Evolutionary conservation across 306 rosid genomes (phyloP).

Genomic region (Vicia sativa): DNA sequence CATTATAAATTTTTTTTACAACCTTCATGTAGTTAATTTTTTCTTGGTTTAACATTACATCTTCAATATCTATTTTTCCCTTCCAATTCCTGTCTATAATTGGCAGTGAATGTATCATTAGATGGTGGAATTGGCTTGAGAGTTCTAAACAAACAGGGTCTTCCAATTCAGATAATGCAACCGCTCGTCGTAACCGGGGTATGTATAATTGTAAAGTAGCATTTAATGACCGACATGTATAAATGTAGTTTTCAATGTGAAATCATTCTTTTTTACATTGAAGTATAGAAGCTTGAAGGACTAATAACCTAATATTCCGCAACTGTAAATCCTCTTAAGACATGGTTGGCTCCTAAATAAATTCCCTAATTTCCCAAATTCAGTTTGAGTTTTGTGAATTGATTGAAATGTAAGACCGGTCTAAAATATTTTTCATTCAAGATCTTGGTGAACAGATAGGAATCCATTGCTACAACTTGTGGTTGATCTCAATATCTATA

Average conservation of each 20-base stretch:
- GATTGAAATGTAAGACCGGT: slow-evolving; percentile 1
- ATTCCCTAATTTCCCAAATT: slow-evolving; percentile 4
- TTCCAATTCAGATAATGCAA: slow-evolving; percentile 42
- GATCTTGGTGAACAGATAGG: background rate
- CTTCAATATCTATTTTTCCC: slow-evolving; percentile 13
- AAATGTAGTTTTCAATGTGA: slow-evolving; percentile 14
- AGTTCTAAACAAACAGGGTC: slow-evolving; percentile 43
- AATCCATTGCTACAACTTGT: background rate
- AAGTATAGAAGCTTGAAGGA: slow-evolving; percentile 26
- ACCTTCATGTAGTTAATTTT: slow-evolving; percentile 27
- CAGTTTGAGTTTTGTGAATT: slow-evolving; percentile 12
- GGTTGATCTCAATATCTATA: no score
- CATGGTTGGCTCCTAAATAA: slow-evolving; percentile 8
- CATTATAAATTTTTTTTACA: slow-evolving; percentile 16
- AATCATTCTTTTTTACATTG: slow-evolving; percentile 5
- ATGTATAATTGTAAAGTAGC: slow-evolving; percentile 40
- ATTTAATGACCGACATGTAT: slow-evolving; percentile 7
- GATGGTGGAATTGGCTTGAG: slow-evolving; percentile 88
- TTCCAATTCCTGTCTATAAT: slow-evolving; percentile 21
- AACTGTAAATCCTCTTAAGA: slow-evolving; percentile 12
- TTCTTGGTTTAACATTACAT: slow-evolving; percentile 12
- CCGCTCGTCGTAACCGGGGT: slow-evolving; percentile 27
- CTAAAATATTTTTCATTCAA: slow-evolving; percentile 15
- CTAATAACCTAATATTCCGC: background rate
- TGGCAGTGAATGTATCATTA: slow-evolving; percentile 78